Evolutionary conservation across 805 yeast genomes (phyloP), one percentile per base, ranked within the genome.

Genomic region (Teunomyces panamensis): DNA sequence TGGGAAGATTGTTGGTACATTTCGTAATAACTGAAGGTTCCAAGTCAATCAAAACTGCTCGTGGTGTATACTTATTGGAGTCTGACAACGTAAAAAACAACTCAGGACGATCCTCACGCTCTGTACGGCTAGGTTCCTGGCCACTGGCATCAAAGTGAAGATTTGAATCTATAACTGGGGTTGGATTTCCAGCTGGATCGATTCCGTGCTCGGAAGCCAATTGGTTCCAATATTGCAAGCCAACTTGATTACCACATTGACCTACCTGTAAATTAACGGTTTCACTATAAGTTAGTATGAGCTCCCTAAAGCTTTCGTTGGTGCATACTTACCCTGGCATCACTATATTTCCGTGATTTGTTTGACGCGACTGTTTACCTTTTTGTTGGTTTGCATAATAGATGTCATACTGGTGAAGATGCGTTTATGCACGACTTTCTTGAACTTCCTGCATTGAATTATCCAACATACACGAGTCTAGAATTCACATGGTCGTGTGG

Each of bases 221-320:
- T 63, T 89, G 96, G 42, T 82, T 77, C 99, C 99, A 94, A 65
- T 91, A 92, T 64, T 87, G 86, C 47, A 87, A 81, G 24, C 97
- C 97, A 1, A 92, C 84, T 63, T 92, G 98, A 67, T 94, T 94
- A 49, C 99, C 99, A 71, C 99, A 94, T 69, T 94, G 99, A 24
- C 96, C 96, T 9, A 82, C 81, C 57, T 85, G 91, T 9, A 86
- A 64, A 1, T 91, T 84, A 35, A 86, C 73, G 2, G 85, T 80
- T 63, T 86, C 90, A 8, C 91, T 71, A 34, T 5, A 5, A 13
- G 65, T 62, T 65, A 62, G 69, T 20, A 20, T 3, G 5, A 20
- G 24, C 24, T 20, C 24, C 5, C 24, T 20, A 20, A 5, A 20
- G 24, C 24, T 20, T 20, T 20, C 24, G 24, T 20, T 20, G 24